Percentiles rank a stretch among this genome's conserved stretches.
Conservation (phyloP, 495 filamentous ascomycete species). For the Immersiella caudata region DNA sequence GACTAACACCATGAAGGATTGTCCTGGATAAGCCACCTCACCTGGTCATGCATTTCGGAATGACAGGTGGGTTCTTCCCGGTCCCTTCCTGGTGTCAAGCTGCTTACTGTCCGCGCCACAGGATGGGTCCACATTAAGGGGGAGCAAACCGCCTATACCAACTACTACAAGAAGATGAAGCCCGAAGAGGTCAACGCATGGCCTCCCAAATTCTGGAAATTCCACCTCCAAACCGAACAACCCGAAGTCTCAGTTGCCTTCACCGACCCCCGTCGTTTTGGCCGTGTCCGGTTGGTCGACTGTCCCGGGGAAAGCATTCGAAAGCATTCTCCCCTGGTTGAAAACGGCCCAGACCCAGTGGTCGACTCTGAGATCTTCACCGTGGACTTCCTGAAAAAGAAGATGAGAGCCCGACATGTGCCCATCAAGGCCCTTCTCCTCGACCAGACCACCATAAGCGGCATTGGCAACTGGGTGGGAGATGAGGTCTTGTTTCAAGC, state of each 20-base stretch:
- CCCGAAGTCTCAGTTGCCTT: conserved; percentile 73
- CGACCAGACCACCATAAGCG: conserved; percentile 87
- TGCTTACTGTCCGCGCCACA: conserved; percentile 25
- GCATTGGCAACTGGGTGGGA: conserved; percentile 95
- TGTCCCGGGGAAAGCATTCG: conserved; percentile 74
- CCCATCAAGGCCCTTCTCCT: conserved; percentile 85
- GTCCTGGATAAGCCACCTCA: conserved; percentile 68
- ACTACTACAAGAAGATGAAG: conserved; percentile 67
- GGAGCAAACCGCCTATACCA: conserved; percentile 70
- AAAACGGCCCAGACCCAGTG: conserved; percentile 93
- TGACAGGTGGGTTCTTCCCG: conserved; percentile 48
- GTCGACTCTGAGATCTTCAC: conserved; percentile 77
- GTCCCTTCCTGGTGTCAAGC: background rate
- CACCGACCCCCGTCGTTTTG: conserved; percentile 77
- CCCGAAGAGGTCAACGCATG: conserved; percentile 62
- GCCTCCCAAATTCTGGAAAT: conserved; percentile 93
- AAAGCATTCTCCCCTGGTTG: conserved; percentile 73
- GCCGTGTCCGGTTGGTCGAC: conserved; percentile 78
- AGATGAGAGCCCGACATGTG: conserved; percentile 72
- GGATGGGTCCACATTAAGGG: conserved; percentile 88
- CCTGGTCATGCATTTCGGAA: conserved; percentile 89
- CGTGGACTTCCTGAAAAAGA: conserved; percentile 67
- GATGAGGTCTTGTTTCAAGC: conserved; percentile 92
- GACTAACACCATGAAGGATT: conserved; percentile 39
- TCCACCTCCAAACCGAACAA: conserved; percentile 66